phyloP scores from a whole-genome alignment of 768 basidiomycete genomes.

The Galerina sulciceps region DNA sequence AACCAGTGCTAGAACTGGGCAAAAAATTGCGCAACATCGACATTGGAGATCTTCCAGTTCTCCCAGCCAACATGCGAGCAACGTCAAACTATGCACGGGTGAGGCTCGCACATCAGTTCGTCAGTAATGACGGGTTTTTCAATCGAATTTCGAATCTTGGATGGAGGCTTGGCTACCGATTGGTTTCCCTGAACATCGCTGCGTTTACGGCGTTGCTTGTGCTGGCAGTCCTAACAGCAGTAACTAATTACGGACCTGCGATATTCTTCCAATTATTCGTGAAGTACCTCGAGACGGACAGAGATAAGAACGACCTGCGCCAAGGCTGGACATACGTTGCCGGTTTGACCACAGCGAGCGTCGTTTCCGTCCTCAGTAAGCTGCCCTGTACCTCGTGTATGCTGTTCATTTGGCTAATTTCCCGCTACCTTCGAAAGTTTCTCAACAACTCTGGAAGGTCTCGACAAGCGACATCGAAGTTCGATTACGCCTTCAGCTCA shows the following conservation, averaged over 20 bases:
- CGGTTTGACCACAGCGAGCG: constrained; percentile 38
- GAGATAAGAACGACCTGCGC: constrained; percentile 51
- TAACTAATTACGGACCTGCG: constrained; percentile 33
- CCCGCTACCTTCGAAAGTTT: constrained; percentile 40
- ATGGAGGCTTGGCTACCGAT: neutral
- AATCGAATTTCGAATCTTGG: neutral
- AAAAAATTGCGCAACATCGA: neutral
- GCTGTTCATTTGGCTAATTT: neutral
- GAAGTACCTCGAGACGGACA: constrained; percentile 67
- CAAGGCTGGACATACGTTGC: constrained; percentile 77
- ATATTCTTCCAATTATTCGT: constrained; percentile 67
- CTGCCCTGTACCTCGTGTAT: neutral
- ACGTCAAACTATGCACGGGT: neutral
- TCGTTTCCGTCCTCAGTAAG: constrained; percentile 37
- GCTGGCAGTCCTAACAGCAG: neutral
- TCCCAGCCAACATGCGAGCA: neutral
- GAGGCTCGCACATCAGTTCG: neutral
- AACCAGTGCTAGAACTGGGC: neutral
- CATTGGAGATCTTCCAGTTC: neutral
- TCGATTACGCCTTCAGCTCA: constrained; percentile 74
- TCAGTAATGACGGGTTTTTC: neutral
- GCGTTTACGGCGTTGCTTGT: neutral
- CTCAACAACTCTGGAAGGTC: constrained; percentile 73
- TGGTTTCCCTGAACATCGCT: neutral
- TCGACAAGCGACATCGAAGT: constrained; percentile 73